Evolutionary conservation across 2,329 filamentous ascomycete genomes (phyloP).

Genomic region (Phaeoacremonium minimum): DNA sequence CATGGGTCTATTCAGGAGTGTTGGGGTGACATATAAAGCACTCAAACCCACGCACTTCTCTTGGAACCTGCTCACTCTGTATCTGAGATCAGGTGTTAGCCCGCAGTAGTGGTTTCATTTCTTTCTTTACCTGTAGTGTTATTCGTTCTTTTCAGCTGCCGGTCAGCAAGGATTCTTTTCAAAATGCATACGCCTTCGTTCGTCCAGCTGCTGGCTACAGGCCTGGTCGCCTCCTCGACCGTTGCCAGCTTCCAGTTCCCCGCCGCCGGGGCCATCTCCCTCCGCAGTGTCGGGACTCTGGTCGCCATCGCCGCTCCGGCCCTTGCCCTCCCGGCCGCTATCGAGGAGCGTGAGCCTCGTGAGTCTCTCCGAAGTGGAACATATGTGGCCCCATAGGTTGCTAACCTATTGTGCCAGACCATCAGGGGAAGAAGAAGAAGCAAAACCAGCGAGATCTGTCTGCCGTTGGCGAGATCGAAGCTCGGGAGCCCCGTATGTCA

Average conservation of each 20-base stretch:
- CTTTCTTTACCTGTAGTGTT: slow-evolving; percentile 11
- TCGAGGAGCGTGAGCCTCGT: slow-evolving; percentile 11
- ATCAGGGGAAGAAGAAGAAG: slow-evolving; percentile 11
- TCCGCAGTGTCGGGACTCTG: slow-evolving; percentile 15
- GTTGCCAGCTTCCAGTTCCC: slow-evolving; percentile 20
- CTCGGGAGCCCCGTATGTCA: slow-evolving; percentile 15
- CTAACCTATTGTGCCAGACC: slow-evolving; percentile 9
- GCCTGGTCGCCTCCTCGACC: slow-evolving; percentile 22
- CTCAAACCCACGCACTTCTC: slow-evolving; percentile 10
- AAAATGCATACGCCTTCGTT: slow-evolving; percentile 25
- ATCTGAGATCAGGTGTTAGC: slow-evolving; percentile 1
- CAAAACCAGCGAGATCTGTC: slow-evolving; percentile 1
- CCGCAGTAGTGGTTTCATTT: slow-evolving; percentile 8
- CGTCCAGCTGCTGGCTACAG: slow-evolving; percentile 20
- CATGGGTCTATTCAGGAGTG: too few species aligned
- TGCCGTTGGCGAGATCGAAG: slow-evolving; percentile 8
- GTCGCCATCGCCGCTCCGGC: slow-evolving; percentile 20
- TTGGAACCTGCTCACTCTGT: slow-evolving; percentile 7
- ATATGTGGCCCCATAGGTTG: slow-evolving; percentile 1
- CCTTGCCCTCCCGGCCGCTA: slow-evolving; percentile 5
- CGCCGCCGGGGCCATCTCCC: slow-evolving; percentile 13
- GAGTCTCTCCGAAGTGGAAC: slow-evolving; percentile 18
- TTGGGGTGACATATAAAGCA: slow-evolving; percentile 12
- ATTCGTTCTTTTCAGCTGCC: slow-evolving; percentile 20
- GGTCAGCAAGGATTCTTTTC: slow-evolving; percentile 18